Base-by-base conservation (phyloP, 1,284 basidiomycete genomes). In the Apiotrichum domesticum region DNA sequence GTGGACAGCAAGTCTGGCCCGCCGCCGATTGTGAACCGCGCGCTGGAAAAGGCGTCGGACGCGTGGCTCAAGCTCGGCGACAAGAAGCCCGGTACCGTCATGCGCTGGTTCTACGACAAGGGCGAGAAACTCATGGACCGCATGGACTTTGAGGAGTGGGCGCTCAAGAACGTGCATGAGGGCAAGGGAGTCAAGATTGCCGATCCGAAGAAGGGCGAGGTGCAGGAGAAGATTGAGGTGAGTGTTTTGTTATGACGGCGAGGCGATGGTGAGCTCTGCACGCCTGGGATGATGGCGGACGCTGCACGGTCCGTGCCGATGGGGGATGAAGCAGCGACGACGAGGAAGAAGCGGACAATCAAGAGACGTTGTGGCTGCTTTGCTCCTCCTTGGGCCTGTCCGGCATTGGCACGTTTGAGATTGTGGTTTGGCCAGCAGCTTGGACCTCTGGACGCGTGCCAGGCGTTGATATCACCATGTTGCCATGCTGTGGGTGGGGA, bases 111-210 rank as follows among this genome's bases (percentile, higher is more conserved):
- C 53, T 74, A 71, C 61, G 62, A 61, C 35, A 70, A 66, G 52
- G 75, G 75, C 11, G 75, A 77, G 63, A 58, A 67, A 11, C 66
- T 77, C 61, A 77, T 77, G 75, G 75, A 77, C 63, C 63, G 61
- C 60, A 75, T 76, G 45, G 73, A 77, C 50, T 76, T 64, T 57
- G 74, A 77, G 56, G 75, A 77, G 57, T 77, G 73, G 74, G 64
- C 65, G 35, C 63, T 75, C 52, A 74, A 75, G 60, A 58, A 52
- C 15, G 55, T 75, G 14, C 66, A 69, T 21, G 72, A 70, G 52
- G 65, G 62, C 13, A 54, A 63, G 48, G 72, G 72, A 0, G 67
- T 72, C 35, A 67, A 65, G 63, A 56, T 75, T 33, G 63, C 52
- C 34, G 35, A 49, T 37, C n/a, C 47, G 8, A 69, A 69, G 53